A percentile compares a stretch with the other conserved stretches of the same genome.
These are phyloP conservation scores for Erysimum cheiranthoides DNA, from an alignment of 345 rosid species.

Conservation along the genomic window DNA sequence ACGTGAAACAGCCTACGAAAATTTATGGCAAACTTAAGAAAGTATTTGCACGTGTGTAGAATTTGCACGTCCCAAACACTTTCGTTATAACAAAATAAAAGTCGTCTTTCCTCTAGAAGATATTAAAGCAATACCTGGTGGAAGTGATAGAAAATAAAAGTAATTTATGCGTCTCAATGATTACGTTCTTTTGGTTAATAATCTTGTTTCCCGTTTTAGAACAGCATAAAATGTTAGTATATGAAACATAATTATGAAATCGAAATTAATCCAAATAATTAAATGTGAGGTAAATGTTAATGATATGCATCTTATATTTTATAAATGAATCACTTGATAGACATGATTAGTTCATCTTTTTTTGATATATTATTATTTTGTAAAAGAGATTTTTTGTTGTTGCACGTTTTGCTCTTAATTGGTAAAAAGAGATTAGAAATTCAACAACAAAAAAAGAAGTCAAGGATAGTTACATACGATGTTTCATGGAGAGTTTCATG, in stretches of 20 bases:
- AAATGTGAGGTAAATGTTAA: slow-evolving; percentile 9
- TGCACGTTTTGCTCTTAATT: neutral
- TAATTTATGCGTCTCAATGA: neutral
- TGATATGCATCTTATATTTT: neutral
- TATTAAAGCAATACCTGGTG: neutral
- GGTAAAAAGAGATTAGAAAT: neutral
- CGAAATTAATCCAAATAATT: neutral
- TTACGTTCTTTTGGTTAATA: neutral
- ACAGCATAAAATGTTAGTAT: neutral
- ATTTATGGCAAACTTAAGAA: neutral
- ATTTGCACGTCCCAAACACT: slow-evolving; percentile 17
- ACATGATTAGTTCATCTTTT: neutral
- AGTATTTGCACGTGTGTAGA: slow-evolving; percentile 34
- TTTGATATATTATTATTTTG: neutral
- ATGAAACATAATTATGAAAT: neutral
- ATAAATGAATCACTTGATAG: neutral
- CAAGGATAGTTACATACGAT: slow-evolving; percentile 45
- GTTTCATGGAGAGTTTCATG: slow-evolving; percentile 36
- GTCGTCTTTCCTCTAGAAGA: slow-evolving; percentile 17
- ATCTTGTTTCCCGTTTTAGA: slow-evolving; percentile 8
- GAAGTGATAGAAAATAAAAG: neutral
- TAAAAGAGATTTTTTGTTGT: neutral
- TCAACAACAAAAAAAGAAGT: slow-evolving; percentile 32
- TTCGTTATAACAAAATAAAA: neutral
- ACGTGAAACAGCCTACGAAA: neutral